phyloP scores from a whole-genome alignment of 495 filamentous ascomycete species.

The Cenococcum geophilum region DNA sequence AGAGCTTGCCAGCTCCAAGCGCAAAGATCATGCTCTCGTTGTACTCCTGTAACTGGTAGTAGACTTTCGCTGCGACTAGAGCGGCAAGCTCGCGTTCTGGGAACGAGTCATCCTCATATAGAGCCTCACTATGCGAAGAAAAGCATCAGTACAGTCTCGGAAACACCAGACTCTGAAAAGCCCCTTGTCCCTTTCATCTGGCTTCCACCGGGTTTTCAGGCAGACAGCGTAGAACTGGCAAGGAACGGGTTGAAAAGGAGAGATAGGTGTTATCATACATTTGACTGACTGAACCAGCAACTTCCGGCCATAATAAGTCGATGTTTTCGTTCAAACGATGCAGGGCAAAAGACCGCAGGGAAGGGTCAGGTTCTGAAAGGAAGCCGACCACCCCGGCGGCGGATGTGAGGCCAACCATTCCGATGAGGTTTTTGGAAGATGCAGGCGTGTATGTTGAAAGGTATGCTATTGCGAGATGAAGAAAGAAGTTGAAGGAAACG shows the following conservation, averaged over 20 bases:
- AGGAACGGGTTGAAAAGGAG: background rate
- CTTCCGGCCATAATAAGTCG: constrained; percentile 94
- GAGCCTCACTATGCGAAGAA: constrained; percentile 66
- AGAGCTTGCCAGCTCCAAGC: constrained; percentile 87
- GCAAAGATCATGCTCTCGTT: constrained; percentile 99
- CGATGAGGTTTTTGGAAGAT: background rate
- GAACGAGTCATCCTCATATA: constrained; percentile 95
- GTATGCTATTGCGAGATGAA: constrained; percentile 9
- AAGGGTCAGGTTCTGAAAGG: constrained; percentile 85
- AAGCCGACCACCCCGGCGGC: constrained; percentile 93
- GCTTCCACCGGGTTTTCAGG: background rate
- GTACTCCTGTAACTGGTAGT: constrained; percentile 97
- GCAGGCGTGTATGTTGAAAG: background rate
- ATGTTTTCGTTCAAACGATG: constrained; percentile 92
- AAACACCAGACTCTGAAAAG: background rate
- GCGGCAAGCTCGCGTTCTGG: constrained; percentile 91
- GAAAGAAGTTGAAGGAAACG: constrained; percentile 4
- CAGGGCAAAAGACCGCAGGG: constrained; percentile 88
- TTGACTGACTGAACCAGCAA: constrained; percentile 81
- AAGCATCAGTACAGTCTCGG: constrained; percentile 8
- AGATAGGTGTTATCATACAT: constrained; percentile 58
- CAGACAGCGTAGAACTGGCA: background rate
- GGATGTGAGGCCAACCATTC: constrained; percentile 89
- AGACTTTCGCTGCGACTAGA: constrained; percentile 92
- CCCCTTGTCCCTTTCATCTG: background rate